Base-by-base conservation (phyloP, 2,329 filamentous ascomycete genomes). In the Lachnellula suecica region DNA sequence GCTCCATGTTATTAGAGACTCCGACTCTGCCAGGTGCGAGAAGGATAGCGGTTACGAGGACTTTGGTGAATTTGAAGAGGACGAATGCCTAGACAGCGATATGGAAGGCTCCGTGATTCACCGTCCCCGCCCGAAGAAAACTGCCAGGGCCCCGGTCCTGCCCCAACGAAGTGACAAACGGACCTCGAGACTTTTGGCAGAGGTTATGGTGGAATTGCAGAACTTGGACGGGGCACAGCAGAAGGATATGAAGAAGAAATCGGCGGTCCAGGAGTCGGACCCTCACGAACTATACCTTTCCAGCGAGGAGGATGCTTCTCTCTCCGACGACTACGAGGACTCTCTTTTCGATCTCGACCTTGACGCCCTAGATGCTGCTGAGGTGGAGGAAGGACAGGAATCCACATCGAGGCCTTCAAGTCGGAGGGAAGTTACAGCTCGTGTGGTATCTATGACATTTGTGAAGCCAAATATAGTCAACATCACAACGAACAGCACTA, bases 261-360 rank as follows among this genome's bases (percentile, higher is more conserved):
- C 57, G 8, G 40, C 57, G n/a, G 44, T 62, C 15, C 43, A 62
- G 24, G 53, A 59, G 46, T 44, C 58, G 15, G 62, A 68, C 57
- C 79, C 81, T 5, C 82, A 84, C 65, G 79, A 83, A 51, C 63
- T 81, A 52, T 87, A 87, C 66, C 77, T 87, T 23, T 85, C 82
- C 2, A 85, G 82, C 0, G 83, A 87, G 59, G 83, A 87, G 64
- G 83, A 85, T 57, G 81, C 77, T 25, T 85, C 83, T 1, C 83
- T 83, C 1, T 81, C 79, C 42, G 82, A 83, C 66, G 79, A 82
- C 61, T 76, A 76, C 61, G 84, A 80, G 50, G 80, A 82, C 59
- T 78, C 76, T 56, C 65, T 70, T 49, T 69, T 71, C 58, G 76
- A 81, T 42, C 40, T 42, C 22, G 40, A 42, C 31, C 31, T 35